Evolutionary conservation across 163 green algal genomes (phyloP).

Genomic region (Scenedesmus sp.): DNA sequence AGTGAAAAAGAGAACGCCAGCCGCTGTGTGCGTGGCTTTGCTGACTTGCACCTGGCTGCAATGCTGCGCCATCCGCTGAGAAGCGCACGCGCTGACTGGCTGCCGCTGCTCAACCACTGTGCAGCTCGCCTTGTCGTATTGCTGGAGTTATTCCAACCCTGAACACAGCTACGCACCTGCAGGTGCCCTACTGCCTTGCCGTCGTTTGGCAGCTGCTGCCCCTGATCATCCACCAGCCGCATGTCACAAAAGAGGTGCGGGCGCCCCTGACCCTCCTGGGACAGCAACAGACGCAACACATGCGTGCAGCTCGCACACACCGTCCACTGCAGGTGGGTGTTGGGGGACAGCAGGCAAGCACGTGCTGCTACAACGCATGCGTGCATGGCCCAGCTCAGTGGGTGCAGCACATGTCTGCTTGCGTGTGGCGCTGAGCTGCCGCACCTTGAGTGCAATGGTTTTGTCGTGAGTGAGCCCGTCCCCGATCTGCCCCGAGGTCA

Average conservation of each 20-base stretch:
- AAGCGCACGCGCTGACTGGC: too few relatives aligned
- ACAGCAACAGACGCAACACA: not conserved
- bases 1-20: too few relatives aligned
- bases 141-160: too few relatives aligned
- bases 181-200: slow-evolving; percentile 82
- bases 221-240: slow-evolving; percentile 81
- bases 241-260: slow-evolving; percentile 82
- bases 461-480: slow-evolving; percentile 50
- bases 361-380: not conserved
- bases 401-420: not conserved
- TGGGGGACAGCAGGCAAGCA: not conserved
- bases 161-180: slow-evolving; percentile 61
- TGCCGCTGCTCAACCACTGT: too few relatives aligned
- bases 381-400: not conserved
- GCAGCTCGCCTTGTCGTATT: too few relatives aligned
- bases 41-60: too few relatives aligned
- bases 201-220: slow-evolving; percentile 78
- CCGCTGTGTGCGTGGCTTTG: too few relatives aligned
- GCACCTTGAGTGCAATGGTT: slow-evolving; percentile 51
- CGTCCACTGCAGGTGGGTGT: too few relatives aligned
- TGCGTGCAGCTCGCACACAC: not conserved
- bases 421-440: not conserved
- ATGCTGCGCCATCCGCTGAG: too few relatives aligned
- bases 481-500: slow-evolving; percentile 59
- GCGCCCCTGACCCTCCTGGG: slow-evolving; percentile 76